phyloP scores from a whole-genome alignment of 2,329 filamentous ascomycete genomes.

The Clonostachys sp. region DNA sequence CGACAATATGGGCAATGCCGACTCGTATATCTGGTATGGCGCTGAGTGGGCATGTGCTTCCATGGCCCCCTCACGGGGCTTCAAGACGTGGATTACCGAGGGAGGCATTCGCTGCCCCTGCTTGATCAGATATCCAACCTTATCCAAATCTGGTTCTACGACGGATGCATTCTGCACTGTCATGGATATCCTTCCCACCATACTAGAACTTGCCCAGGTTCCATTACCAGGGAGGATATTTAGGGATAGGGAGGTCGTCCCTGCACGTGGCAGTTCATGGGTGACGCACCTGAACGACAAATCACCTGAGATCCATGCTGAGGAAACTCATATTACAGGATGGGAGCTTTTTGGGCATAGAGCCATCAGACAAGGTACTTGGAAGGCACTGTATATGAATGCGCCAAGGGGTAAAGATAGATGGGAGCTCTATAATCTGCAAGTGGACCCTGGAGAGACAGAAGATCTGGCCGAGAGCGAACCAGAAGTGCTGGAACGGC shows the following conservation, averaged over 20 bases:
- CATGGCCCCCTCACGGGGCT: constrained; percentile 25
- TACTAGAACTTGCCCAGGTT: constrained; percentile 38
- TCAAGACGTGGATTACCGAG: constrained; percentile 34
- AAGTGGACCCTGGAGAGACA: constrained; percentile 43
- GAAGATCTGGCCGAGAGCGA: constrained; percentile 32
- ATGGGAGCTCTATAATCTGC: constrained; percentile 53
- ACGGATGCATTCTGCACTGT: constrained; percentile 25
- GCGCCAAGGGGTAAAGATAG: constrained; percentile 39
- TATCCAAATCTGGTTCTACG: constrained; percentile 1
- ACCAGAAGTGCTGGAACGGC: constrained; percentile 26
- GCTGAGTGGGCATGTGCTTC: constrained; percentile 44
- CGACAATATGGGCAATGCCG: constrained; percentile 50
- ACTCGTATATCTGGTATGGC: constrained; percentile 59
- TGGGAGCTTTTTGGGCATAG: constrained; percentile 49
- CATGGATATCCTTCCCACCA: constrained; percentile 43
- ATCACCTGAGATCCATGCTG: constrained; percentile 21
- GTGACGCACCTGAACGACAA: background rate
- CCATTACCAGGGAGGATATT: constrained; percentile 26
- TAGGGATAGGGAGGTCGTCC: constrained; percentile 39
- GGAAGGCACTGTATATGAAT: constrained; percentile 53
- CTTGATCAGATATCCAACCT: background rate
- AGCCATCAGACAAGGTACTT: constrained; percentile 49
- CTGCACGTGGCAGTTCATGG: constrained; percentile 34
- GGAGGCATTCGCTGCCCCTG: constrained; percentile 28
- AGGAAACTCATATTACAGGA: constrained; percentile 43